Conservation (phyloP, 768 basidiomycete genomes). For the Gloeostereum incarnatum region DNA sequence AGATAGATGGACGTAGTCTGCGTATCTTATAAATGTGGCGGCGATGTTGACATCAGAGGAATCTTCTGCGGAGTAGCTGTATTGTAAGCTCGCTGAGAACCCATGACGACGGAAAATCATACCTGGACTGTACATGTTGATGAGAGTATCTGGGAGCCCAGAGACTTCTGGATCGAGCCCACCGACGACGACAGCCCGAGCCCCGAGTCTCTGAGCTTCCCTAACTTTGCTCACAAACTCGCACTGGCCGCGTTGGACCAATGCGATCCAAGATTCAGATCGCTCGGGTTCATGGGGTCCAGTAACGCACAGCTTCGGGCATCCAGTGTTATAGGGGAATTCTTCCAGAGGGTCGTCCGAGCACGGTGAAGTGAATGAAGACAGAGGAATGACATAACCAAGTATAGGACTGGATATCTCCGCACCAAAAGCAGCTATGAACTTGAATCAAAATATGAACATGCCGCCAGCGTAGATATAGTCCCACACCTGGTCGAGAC, state of each 20-base stretch:
- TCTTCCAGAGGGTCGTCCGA: slow-evolving; percentile 18
- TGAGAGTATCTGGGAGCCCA: slow-evolving; percentile 65
- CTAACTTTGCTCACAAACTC: slow-evolving; percentile 87
- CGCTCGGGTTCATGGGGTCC: slow-evolving; percentile 48
- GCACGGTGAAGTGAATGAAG: slow-evolving; percentile 55
- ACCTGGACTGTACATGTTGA: slow-evolving; percentile 94
- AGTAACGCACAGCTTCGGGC: slow-evolving; percentile 55
- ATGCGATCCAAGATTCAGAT: slow-evolving; percentile 79
- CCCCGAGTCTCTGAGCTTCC: slow-evolving; percentile 65
- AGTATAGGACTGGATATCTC: slow-evolving; percentile 60
- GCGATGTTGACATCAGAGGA: slow-evolving; percentile 78
- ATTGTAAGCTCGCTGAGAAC: slow-evolving; percentile 5
- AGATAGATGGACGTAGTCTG: slow-evolving; percentile 66
- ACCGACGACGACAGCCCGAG: slow-evolving; percentile 87
- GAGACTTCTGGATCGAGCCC: slow-evolving; percentile 60
- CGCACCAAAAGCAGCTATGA: slow-evolving; percentile 61
- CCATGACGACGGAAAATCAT: slow-evolving; percentile 10
- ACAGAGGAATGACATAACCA: slow-evolving; percentile 65
- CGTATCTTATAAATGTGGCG: slow-evolving; percentile 81
- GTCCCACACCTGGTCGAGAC: slow-evolving; percentile 45
- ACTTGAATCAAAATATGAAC: slow-evolving; percentile 11
- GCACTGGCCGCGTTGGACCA: slow-evolving; percentile 85
- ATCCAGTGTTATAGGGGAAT: slow-evolving; percentile 40
- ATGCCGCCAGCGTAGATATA: slow-evolving; percentile 1
- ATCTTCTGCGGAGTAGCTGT: slow-evolving; percentile 44